phyloP scores from a whole-genome alignment of 2,329 filamentous ascomycete genomes.

The Chalaropsis thielavioides region DNA sequence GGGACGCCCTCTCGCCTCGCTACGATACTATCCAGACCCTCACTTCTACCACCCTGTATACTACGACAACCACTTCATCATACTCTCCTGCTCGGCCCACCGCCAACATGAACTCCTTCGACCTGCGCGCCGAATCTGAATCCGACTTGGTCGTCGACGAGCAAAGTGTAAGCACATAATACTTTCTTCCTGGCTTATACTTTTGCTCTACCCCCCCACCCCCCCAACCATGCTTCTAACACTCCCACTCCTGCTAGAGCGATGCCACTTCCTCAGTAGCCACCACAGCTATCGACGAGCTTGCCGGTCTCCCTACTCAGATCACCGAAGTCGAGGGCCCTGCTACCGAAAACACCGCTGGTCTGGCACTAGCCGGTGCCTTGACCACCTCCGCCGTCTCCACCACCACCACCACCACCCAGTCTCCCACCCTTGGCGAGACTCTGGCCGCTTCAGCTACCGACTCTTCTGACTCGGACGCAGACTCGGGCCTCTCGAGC shows the following conservation, averaged over 20 bases:
- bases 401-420: slow-evolving; percentile 19
- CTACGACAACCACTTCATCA: not conserved
- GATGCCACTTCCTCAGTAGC: not conserved
- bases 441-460: slow-evolving; percentile 14
- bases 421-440: slow-evolving; percentile 13
- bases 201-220: not conserved
- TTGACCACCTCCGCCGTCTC: slow-evolving; percentile 20
- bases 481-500: slow-evolving; percentile 18
- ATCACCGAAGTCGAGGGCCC: slow-evolving; percentile 10
- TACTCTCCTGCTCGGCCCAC: not conserved
- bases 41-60: not conserved
- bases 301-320: slow-evolving; percentile 11
- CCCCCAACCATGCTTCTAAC: not conserved
- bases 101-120: not conserved
- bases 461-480: slow-evolving; percentile 18
- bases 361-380: slow-evolving; percentile 16
- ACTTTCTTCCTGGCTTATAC: not conserved
- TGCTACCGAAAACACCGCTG: slow-evolving; percentile 22
- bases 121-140: not conserved
- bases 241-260: not conserved
- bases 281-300: slow-evolving; percentile 3
- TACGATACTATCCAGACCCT: not conserved
- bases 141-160: not conserved
- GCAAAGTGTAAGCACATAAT: not conserved
- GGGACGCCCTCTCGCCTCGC: not conserved